phyloP scores from a whole-genome alignment of 2,329 filamentous ascomycete genomes.

The Botrytis galanthina region DNA sequence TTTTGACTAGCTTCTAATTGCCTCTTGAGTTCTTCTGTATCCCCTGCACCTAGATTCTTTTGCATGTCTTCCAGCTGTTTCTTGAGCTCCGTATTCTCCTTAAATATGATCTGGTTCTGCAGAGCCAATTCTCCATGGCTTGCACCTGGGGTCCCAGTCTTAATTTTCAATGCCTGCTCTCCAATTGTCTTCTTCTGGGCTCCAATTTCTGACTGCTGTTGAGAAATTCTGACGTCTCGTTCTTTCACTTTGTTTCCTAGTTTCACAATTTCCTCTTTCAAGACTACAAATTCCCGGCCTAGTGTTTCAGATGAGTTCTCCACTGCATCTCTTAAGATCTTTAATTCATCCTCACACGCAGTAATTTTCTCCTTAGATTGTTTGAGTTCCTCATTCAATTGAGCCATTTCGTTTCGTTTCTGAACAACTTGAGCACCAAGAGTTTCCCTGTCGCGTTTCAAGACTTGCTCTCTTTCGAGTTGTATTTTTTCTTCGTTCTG shows the following conservation, averaged over 20 bases:
- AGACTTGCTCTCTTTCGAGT: neutral
- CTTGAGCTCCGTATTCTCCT: neutral
- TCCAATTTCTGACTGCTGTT: neutral
- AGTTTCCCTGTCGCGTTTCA: neutral
- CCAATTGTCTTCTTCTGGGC: neutral
- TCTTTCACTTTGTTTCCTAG: neutral
- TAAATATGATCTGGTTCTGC: neutral
- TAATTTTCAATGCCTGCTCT: neutral
- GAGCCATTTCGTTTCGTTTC: neutral
- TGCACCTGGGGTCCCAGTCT: neutral
- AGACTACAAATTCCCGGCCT: neutral
- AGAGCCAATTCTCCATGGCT: neutral
- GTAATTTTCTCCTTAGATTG: neutral
- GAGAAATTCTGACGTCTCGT: neutral
- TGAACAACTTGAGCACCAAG: neutral
- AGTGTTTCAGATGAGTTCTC: neutral
- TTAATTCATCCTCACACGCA: neutral
- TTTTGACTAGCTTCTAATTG: neutral
- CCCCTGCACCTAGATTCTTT: neutral
- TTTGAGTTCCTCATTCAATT: neutral
- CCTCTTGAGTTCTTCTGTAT: neutral
- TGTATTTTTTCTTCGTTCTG: neutral
- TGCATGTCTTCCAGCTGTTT: neutral
- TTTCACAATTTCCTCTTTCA: neutral
- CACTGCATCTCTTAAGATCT: neutral